Evolutionary conservation across 2,329 filamentous ascomycete genomes (phyloP), one percentile per base, ranked within the genome.

Genomic region (Verticillium dahliae): DNA sequence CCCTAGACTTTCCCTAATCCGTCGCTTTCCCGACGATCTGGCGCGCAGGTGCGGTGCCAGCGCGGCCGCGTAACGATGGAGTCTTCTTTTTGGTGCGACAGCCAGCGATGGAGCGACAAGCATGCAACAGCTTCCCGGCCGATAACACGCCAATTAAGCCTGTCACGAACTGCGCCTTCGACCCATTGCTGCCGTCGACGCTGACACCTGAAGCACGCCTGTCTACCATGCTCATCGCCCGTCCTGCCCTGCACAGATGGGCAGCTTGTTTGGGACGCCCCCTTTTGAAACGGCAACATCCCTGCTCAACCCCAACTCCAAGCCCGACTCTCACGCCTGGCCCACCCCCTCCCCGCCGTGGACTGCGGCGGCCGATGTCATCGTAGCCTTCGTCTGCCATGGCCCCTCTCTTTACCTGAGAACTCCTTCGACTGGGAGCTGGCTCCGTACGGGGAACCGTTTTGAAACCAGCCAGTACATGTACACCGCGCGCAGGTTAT

Each of bases 401-500:
- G n/a, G 15, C 45, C 45, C 18, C 45, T 13, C 45, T 41, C 14
- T n/a, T 15, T 15, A 6, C 39, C 13, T 52, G 45, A 10, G n/a
- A 10, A 11, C 6, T 37, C 4, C 35, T 37, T 37, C 35, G 35
- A n/a, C 15, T 15, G 39, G 39, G 39, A 52, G 45, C 45, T 52
- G 45, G 9, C 45, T 52, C 45, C 45, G 57, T 39, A 34, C 38
- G 39, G 57, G 57, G 56, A 27, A 58, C 18, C 57, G 22, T 22
- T 58, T 58, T 58, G 57, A 58, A 58, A 58, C 57, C 57, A 41
- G 57, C 57, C 45, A 58, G n/a, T 50, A 31, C 27, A 31, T 5
- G 18, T 22, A 22, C 18, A 22, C 18, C 18, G 18, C 27, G 38
- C 57, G 6, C 57, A 27, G 15, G 13, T 22, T 52, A 52, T 52